Base-by-base conservation (phyloP, 139 green algal species). In the Ulvella scutata region DNA sequence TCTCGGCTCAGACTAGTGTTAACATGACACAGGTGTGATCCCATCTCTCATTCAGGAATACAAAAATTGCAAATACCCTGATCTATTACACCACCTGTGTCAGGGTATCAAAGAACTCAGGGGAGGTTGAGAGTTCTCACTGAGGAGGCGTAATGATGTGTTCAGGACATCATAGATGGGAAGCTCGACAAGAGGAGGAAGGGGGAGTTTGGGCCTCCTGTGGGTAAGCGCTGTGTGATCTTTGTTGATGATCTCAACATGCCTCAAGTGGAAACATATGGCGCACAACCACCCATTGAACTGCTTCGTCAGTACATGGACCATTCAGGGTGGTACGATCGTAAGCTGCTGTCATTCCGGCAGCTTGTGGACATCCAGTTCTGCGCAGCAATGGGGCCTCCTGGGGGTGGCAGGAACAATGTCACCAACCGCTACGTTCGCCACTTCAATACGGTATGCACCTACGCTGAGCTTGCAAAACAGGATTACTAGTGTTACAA, bases 1-100 rank as follows among this genome's bases (percentile, higher is more conserved):
- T 93, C 79, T 85, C 73, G 59, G 89, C 89, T 40, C 88, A 91
- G 62, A 94, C 88, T 9, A 88, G 79, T 72, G 85, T 86, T 44
- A 94, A 94, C 78, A 85, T 89, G 80, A 89, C 86, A 33, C 87
- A 91, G 78, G 79, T 80, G 72, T 3, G 75, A 38, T 17, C 21
- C 13, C 21, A 72, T 37, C 26, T 23, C 38, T 23, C 67, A 21
- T n/a, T n/a, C n/a, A n/a, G n/a, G n/a, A 60, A 60, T 21, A 20
- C 43, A 26, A 60, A 60, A 60, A 60, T 60, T 21, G 20, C 43
- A 26, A 20, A 60, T 60, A 60, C 43, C 43, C 43, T 60, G 43
- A 21, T 20, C 20, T 26, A 60, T n/a, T n/a, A n/a, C n/a, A n/a
- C n/a, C n/a, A n/a, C n/a, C n/a, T n/a, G n/a, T n/a, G n/a, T n/a